Conservation (phyloP, 1,284 basidiomycete species). For the Leccinum idahoense region DNA sequence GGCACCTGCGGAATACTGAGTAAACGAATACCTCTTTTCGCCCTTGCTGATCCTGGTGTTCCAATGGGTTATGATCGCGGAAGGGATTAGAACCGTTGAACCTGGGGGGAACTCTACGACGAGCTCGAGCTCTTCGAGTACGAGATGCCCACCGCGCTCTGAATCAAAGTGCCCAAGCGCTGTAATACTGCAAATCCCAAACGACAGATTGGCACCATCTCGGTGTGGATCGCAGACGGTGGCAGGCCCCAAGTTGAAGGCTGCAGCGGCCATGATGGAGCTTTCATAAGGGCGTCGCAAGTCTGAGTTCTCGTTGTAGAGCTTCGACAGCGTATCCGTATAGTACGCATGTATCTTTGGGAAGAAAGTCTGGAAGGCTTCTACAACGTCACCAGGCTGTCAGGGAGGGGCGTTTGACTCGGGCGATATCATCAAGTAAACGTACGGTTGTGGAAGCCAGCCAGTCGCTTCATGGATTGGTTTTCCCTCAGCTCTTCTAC, state of each 20-base stretch:
- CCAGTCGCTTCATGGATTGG: neutral
- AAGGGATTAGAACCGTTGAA: neutral
- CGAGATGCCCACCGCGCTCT: slow-evolving; percentile 6
- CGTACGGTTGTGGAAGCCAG: slow-evolving; percentile 8
- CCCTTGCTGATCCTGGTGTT: neutral
- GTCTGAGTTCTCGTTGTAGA: accelerated
- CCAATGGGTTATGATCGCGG: neutral
- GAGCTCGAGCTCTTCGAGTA: slow-evolving; percentile 6
- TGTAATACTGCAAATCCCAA: slow-evolving; percentile 12
- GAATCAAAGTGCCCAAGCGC: slow-evolving; percentile 6
- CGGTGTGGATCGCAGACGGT: slow-evolving; percentile 2
- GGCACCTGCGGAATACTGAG: neutral
- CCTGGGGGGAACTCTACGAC: slow-evolving; percentile 14
- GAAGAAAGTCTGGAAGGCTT: slow-evolving; percentile 1
- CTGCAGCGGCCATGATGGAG: slow-evolving; percentile 6
- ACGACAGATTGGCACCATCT: slow-evolving; percentile 5
- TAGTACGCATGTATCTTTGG: slow-evolving; percentile 6
- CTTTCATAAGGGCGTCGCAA: neutral
- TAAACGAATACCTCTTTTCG: neutral
- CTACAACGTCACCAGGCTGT: neutral
- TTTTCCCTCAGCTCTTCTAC: neutral
- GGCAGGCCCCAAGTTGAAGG: slow-evolving; percentile 5
- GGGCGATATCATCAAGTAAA: neutral
- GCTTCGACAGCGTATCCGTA: neutral
- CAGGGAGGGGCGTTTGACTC: neutral